Evolutionary conservation across 2,329 filamentous ascomycete genomes (phyloP), one percentile per base, ranked within the genome.

Genomic region (Ophiosphaerella herpotricha): DNA sequence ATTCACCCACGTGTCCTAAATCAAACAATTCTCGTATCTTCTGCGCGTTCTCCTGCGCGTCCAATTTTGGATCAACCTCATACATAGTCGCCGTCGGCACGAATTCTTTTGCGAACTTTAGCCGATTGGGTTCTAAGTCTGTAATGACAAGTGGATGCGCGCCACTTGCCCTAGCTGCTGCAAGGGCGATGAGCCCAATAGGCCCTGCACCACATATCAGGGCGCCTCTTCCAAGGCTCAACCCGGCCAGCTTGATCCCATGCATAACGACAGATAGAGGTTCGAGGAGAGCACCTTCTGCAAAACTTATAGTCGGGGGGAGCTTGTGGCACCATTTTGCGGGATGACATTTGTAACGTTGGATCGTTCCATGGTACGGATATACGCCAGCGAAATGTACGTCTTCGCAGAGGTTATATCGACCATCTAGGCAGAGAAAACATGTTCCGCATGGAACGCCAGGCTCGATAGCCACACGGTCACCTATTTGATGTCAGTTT

Each of bases 391-490:
- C 75, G 58, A 87, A 87, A 39, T 78, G 74, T 3, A 87, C 84
- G 43, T 83, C 78, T 54, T 84, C 79, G 62, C 85, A 87, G 5
- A 86, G 79, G 58, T 87, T 87, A 59, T 86, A 86, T 9, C 83
- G 80, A 3, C 84, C 85, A 23, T 80, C 78, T 42, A 70, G 70
- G 63, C 85, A 87, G 14, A 84, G 75, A 59, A 82, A 85, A 64
- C 85, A 87, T 31, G 74, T 67, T 9, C 77, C 78, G 61, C 86
- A 89, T 0, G 86, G 83, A 1, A 87, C 82, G 16, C 85, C 84
- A 0, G 85, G 85, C 60, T 89, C 86, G 13, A 89, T 72, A 3
- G 86, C 85, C 8, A 89, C 85, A 43, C 84, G 76, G 61, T 89
- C 86, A 9, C 85, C 84, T 72, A 11, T 2, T 13, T 5, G 2